Percentiles rank a stretch among this genome's conserved stretches.
phyloP scores from a whole-genome alignment of 1,139 yeast genomes.

The Blastobotrys malaysiensis region DNA sequence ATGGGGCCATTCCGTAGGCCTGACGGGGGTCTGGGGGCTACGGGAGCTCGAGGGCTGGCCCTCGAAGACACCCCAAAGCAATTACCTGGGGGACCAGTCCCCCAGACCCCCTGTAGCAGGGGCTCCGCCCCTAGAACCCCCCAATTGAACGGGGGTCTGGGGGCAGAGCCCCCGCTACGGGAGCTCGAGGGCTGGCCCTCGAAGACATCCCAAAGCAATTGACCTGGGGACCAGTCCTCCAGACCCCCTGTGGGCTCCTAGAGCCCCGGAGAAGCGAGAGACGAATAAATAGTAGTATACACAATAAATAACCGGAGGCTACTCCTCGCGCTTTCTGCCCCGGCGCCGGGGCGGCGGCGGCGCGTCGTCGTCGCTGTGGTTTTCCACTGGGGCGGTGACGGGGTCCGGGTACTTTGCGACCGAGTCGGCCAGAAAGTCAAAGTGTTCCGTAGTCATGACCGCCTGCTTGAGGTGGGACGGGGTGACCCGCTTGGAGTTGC shows the following conservation, averaged over 20 bases:
- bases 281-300: not conserved
- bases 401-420: constrained; percentile 53
- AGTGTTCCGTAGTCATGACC: constrained; percentile 78
- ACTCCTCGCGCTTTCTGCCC: constrained; percentile 6
- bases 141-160: not conserved
- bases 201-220: not conserved
- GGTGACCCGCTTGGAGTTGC: constrained; percentile 75
- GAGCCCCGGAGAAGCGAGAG: not conserved
- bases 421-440: constrained; percentile 79
- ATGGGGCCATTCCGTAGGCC: no score
- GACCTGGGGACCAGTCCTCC: no score
- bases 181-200: no score
- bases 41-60: no score
- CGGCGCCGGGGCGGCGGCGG: constrained; percentile 5
- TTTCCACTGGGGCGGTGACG: constrained; percentile 20
- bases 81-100: not conserved
- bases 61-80: no score
- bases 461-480: constrained; percentile 84
- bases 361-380: constrained; percentile 5
- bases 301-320: not conserved
- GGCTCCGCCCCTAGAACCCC: not conserved
- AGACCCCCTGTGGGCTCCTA: no score
- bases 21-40: no score
- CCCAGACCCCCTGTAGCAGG: no score
- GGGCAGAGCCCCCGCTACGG: no score